These are phyloP conservation scores for Oryza coarctata DNA, from an alignment of 176 grass and related monocot genomes.

Conservation along the genomic window DNA sequence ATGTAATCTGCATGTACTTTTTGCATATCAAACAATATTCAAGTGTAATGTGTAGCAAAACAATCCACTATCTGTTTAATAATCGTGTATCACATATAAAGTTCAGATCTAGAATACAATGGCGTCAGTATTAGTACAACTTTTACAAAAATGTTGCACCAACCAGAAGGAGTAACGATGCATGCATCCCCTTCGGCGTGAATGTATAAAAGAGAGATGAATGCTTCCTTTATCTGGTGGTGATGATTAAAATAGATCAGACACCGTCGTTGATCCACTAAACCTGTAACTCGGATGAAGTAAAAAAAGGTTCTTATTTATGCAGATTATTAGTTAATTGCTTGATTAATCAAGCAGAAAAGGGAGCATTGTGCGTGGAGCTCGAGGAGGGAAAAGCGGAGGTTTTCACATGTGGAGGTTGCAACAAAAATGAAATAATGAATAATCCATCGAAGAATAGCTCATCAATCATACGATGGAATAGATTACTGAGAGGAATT, in stretches of 20 bases:
- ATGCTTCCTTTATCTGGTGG: neutral
- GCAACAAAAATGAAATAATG: constrained; percentile 15
- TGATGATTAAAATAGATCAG: constrained; percentile 25
- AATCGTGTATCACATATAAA: too few species aligned
- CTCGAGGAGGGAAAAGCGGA: constrained; percentile 39
- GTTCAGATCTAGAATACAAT: too few species aligned
- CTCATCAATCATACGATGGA: constrained; percentile 24
- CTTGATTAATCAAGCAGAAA: constrained; percentile 26
- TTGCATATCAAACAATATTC: too few species aligned
- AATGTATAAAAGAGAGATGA: neutral
- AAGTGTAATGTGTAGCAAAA: too few species aligned
- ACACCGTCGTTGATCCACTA: constrained; percentile 28
- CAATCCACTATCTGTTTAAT: too few species aligned
- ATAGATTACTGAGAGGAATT: neutral
- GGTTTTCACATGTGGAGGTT: constrained; percentile 40
- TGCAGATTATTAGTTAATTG: neutral
- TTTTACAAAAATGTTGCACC: neutral
- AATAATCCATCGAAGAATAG: constrained; percentile 2
- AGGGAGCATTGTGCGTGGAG: constrained; percentile 9
- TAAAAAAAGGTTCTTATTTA: neutral
- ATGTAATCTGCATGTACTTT: too few species aligned
- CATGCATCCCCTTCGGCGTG: neutral
- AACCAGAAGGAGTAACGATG: constrained; percentile 2
- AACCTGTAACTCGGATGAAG: constrained; percentile 32
- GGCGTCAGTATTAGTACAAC: neutral